These are phyloP conservation scores for Tricholoma flavovirens DNA, from an alignment of 768 basidiomycete genomes.

Conservation along the genomic window DNA sequence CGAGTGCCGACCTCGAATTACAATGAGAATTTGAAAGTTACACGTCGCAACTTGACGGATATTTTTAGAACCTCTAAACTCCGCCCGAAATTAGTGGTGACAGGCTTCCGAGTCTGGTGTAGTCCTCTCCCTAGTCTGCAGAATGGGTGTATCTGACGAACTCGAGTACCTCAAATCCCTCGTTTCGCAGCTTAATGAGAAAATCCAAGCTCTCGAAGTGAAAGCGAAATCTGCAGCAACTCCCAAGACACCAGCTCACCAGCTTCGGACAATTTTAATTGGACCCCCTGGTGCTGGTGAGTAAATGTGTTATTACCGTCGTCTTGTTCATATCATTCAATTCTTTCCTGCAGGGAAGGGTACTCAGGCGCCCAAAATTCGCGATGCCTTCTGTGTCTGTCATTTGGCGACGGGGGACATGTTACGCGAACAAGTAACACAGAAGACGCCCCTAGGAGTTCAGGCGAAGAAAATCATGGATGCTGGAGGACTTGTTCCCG, in stretches of 20 bases:
- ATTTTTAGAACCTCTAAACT: slow-evolving; percentile 23
- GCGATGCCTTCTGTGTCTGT: slow-evolving; percentile 91
- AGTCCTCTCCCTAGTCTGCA: slow-evolving; percentile 12
- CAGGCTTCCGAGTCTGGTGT: slow-evolving; percentile 4
- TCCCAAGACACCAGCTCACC: slow-evolving; percentile 57
- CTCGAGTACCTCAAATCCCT: slow-evolving; percentile 94
- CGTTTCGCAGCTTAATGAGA: slow-evolving; percentile 84
- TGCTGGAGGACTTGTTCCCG: slow-evolving; percentile 87
- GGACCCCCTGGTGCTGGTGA: slow-evolving; percentile 96
- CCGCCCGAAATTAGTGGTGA: slow-evolving; percentile 21
- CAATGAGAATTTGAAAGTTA: slow-evolving; percentile 8
- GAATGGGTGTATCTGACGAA: slow-evolving; percentile 69
- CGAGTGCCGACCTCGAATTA: slow-evolving; percentile 8
- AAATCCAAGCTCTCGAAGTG: slow-evolving; percentile 76
- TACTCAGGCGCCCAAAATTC: slow-evolving; percentile 93
- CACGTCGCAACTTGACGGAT: slow-evolving; percentile 18
- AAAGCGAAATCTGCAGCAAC: slow-evolving; percentile 45
- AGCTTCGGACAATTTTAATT: slow-evolving; percentile 86
- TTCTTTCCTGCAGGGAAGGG: slow-evolving; percentile 74
- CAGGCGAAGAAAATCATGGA: slow-evolving; percentile 99
- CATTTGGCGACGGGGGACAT: slow-evolving; percentile 99
- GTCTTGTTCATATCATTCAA: not conserved
- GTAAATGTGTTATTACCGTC: slow-evolving; percentile 19
- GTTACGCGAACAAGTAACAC: slow-evolving; percentile 88
- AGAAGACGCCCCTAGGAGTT: slow-evolving; percentile 82